Evolutionary conservation across 2,329 filamentous ascomycete species (phyloP), one percentile per base, ranked within the genome.

Genomic region (Chalara sp.): DNA sequence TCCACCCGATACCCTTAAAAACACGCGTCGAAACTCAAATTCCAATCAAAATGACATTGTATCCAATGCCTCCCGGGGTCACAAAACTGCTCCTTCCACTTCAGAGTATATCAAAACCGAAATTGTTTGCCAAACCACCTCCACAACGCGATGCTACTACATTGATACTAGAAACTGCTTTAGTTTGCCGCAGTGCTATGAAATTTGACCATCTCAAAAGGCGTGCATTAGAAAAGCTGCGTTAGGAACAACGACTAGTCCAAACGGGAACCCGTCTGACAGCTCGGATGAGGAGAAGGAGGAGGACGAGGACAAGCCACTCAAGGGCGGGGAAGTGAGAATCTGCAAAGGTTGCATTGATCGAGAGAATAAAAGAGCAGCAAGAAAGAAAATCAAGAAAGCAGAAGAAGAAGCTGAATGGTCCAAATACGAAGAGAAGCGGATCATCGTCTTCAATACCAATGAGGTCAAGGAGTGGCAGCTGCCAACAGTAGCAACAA

Each of bases 11-110:
- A 4, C 85, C 85, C 5, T 66, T 81, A 51, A 97, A 96, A 69
- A 96, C 91, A 12, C 84, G 93, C 28, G 93, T 97, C 13, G 93
- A 99, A 72, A 97, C 93, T 0, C 93, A 97, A 65, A 96, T 97
- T 59, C 88, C 87, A 6, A 89, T 96, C 59, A 85, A 85, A 61
- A 77, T 97, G 68, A 86, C 84, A 0, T 70, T 97, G 39, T 84
- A 83, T 51, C 83, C 87, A 21, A 73, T 95, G 44, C 90, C 91
- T 1, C 72, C 76, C 1, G 86, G 86, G 8, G 81, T 91, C 51
- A 87, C 85, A 56, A 89, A 86, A 65, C 72, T 97, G 47, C 90
- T 95, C 63, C 78, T 99, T 12, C 93, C 92, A 5, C 83, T 86
- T 4, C 85, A 96, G 65, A 95, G 89, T 1, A 93, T 99, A 49